Percentiles rank a stretch among this genome's conserved stretches.
Conservation (phyloP, 768 basidiomycete genomes). For the Coprinopsis sp. region DNA sequence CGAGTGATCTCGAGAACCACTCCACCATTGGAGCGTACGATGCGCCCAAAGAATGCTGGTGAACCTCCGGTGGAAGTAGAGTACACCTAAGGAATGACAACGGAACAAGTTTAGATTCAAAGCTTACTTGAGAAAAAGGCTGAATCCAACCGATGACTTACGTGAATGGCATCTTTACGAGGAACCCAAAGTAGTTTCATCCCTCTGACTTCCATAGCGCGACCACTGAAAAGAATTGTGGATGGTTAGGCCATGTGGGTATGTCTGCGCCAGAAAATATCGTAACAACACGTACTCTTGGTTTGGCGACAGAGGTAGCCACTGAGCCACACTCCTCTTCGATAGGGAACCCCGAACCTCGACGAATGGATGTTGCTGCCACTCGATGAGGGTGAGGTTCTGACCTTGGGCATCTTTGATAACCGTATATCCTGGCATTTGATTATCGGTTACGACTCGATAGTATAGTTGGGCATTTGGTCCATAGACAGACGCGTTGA, state of each 20-base stretch:
- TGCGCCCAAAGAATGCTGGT: conserved; percentile 41
- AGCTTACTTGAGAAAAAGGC: not conserved
- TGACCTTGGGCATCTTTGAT: conserved; percentile 45
- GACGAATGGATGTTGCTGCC: conserved; percentile 45
- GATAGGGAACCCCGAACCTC: conserved; percentile 48
- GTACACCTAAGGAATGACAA: conserved; percentile 38
- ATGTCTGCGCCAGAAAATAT: not conserved
- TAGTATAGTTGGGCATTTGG: conserved; percentile 45
- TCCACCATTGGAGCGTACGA: conserved; percentile 40
- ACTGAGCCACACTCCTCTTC: conserved; percentile 46
- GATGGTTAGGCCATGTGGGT: conserved; percentile 1
- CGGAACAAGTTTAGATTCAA: not conserved
- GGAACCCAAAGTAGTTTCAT: conserved; percentile 54
- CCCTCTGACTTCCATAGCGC: conserved; percentile 50
- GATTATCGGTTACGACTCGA: conserved; percentile 44
- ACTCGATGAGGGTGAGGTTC: conserved; percentile 53
- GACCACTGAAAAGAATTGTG: conserved; percentile 26
- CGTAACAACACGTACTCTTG: conserved; percentile 24
- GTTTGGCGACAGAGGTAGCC: conserved; percentile 52
- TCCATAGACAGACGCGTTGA: conserved; percentile 52
- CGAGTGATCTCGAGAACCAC: conserved; percentile 53
- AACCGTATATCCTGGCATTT: conserved; percentile 49
- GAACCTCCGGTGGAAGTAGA: conserved; percentile 30
- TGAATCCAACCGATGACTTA: conserved; percentile 23
- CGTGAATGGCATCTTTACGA: conserved; percentile 47